Conservation (phyloP, 1,284 basidiomycete species). For the Ceratobasidium sp. region DNA sequence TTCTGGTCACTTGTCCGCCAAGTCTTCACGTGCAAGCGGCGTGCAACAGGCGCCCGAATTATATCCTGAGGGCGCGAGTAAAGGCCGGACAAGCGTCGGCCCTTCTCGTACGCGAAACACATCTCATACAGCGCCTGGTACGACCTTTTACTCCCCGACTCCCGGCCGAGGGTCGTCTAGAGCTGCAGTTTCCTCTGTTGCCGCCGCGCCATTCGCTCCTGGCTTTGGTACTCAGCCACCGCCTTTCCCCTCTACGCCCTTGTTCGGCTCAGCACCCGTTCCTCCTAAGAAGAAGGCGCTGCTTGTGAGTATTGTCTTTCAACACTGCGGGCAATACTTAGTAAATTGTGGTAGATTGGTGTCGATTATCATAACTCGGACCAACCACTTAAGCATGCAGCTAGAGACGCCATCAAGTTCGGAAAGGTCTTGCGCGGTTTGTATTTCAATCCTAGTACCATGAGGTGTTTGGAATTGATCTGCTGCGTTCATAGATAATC, state of each 20-base stretch:
- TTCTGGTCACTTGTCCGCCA: neutral
- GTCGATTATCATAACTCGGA: neutral
- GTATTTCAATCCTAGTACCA: neutral
- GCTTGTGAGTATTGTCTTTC: slow-evolving; percentile 35
- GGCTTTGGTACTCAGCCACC: neutral
- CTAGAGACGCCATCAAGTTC: neutral
- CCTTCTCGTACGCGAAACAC: neutral
- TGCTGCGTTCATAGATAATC: neutral
- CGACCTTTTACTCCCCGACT: neutral
- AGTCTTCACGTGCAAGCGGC: neutral
- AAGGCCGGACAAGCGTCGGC: neutral
- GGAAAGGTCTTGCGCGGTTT: neutral
- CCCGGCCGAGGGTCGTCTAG: slow-evolving; percentile 7
- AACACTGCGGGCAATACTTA: too few relatives aligned
- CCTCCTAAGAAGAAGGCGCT: slow-evolving; percentile 7
- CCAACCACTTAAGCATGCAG: neutral
- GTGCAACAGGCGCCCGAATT: neutral
- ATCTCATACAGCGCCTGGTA: neutral
- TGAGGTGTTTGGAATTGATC: neutral
- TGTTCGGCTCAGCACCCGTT: too few relatives aligned
- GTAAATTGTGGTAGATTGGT: slow-evolving; percentile 23
- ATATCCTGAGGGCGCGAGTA: neutral
- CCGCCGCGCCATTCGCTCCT: neutral
- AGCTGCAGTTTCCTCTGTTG: neutral
- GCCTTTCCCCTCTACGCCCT: neutral